Evolutionary conservation across 176 grass and related monocot species (phyloP).

Genomic region (Eragrostis nindensis): DNA sequence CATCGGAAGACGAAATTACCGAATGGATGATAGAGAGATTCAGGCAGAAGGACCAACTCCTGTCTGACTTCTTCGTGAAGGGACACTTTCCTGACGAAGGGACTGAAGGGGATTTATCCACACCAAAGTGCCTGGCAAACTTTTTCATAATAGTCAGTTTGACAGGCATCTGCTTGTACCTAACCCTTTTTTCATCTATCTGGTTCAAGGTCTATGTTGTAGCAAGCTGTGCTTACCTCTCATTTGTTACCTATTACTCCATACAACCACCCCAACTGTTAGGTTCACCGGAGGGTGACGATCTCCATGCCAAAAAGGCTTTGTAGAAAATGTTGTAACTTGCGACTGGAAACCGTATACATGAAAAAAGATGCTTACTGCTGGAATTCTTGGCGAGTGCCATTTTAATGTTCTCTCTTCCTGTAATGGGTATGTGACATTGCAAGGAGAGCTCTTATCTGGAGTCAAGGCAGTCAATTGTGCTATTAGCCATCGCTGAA

Average conservation of each 20-base stretch:
- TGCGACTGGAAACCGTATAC: constrained; percentile 22
- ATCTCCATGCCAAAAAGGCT: constrained; percentile 48
- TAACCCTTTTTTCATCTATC: constrained; percentile 62
- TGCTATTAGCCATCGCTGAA: not conserved
- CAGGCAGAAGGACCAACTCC: constrained; percentile 77
- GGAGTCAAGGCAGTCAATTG: not conserved
- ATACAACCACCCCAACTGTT: constrained; percentile 63
- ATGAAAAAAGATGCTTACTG: constrained; percentile 33
- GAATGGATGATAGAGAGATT: constrained; percentile 86
- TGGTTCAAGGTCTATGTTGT: constrained; percentile 84
- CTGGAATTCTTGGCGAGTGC: not conserved
- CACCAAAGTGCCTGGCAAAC: constrained; percentile 57
- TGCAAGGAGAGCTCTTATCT: not conserved
- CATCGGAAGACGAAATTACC: constrained; percentile 59
- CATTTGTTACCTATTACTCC: constrained; percentile 67
- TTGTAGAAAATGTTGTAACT: constrained; percentile 33
- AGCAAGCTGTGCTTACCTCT: constrained; percentile 71
- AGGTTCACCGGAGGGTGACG: constrained; percentile 18
- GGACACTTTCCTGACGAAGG: constrained; percentile 77
- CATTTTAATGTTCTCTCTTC: not conserved
- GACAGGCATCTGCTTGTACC: constrained; percentile 59
- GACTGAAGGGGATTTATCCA: constrained; percentile 79
- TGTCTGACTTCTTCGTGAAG: constrained; percentile 57
- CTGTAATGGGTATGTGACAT: not conserved
- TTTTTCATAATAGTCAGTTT: constrained; percentile 47